phyloP scores from a whole-genome alignment of 1,284 basidiomycete species.

The Fistulinella staudtii region DNA sequence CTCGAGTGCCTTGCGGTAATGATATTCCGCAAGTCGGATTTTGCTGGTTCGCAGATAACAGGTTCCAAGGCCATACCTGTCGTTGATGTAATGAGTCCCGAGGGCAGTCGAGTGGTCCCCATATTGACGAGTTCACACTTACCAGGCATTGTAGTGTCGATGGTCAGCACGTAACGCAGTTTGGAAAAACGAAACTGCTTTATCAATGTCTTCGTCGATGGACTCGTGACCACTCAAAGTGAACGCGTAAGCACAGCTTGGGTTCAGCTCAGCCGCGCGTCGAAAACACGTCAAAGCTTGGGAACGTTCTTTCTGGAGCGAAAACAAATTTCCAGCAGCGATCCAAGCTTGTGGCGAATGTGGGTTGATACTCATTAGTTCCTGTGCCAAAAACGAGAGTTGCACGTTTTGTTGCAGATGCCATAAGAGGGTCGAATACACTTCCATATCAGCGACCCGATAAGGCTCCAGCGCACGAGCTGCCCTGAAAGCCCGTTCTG shows the following conservation, averaged over 20 bases:
- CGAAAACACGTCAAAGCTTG: conserved; percentile 91
- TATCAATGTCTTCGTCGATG: conserved; percentile 88
- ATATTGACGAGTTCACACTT: conserved; percentile 31
- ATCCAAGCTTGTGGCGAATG: conserved; percentile 90
- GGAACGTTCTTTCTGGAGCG: conserved; percentile 83
- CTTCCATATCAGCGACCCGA: conserved; percentile 86
- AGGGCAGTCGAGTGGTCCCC: not conserved
- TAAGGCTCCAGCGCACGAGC: conserved; percentile 81
- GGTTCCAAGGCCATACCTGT: conserved; percentile 93
- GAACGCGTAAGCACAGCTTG: conserved; percentile 86
- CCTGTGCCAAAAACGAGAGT: conserved; percentile 87
- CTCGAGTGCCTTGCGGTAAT: conserved; percentile 84
- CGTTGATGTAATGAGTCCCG: conserved; percentile 26
- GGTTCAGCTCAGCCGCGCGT: conserved; percentile 81
- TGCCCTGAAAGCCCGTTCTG: conserved; percentile 81
- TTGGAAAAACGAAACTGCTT: conserved; percentile 86
- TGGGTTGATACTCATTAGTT: conserved; percentile 77
- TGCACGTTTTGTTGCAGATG: conserved; percentile 79
- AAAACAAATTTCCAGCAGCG: conserved; percentile 90
- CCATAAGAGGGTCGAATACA: conserved; percentile 93
- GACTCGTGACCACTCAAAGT: conserved; percentile 94
- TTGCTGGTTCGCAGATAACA: conserved; percentile 93
- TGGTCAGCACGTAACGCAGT: conserved; percentile 82
- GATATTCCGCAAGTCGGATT: conserved; percentile 86
- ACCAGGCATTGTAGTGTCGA: conserved; percentile 96